phyloP scores from a whole-genome alignment of 1,284 basidiomycete genomes.

The Leccinum pallidistipes region DNA sequence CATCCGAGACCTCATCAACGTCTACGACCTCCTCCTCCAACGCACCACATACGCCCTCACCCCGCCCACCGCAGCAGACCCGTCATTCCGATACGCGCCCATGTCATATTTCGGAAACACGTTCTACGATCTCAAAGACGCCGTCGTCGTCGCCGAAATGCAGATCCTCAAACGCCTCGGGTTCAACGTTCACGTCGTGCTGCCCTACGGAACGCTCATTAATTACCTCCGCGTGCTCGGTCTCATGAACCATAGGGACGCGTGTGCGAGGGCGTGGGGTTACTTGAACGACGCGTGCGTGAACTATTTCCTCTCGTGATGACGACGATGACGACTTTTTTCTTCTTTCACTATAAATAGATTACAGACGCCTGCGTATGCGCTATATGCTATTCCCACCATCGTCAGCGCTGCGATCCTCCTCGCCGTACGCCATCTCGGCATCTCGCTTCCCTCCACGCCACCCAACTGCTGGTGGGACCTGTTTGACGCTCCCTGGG shows the following conservation, averaged over 20 bases:
- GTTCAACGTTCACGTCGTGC: conserved; percentile 85
- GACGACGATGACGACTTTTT: not conserved
- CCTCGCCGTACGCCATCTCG: conserved; percentile 66
- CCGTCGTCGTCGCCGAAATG: conserved; percentile 94
- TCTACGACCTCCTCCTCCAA: conserved; percentile 85
- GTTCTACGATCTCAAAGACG: conserved; percentile 89
- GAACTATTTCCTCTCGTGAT: not conserved
- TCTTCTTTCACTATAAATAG: conserved; percentile 39
- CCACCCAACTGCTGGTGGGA: conserved; percentile 79
- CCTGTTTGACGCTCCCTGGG: conserved; percentile 83
- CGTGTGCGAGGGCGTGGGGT: conserved; percentile 82
- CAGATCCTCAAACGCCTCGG: conserved; percentile 93
- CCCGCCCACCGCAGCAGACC: conserved; percentile 27
- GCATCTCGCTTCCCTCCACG: conserved; percentile 72
- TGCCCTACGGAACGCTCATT: conserved; percentile 93
- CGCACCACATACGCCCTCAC: conserved; percentile 37
- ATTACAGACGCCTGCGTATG: conserved; percentile 89
- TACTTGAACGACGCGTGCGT: conserved; percentile 89
- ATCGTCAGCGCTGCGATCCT: conserved; percentile 87
- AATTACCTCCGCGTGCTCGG: conserved; percentile 94
- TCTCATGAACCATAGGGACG: conserved; percentile 66
- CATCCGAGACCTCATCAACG: conserved; percentile 93
- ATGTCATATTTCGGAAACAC: conserved; percentile 84
- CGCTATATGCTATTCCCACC: conserved; percentile 83
- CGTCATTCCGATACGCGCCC: conserved; percentile 69